Percentiles rank a stretch among this genome's conserved stretches.
phyloP scores from a whole-genome alignment of 2,329 filamentous ascomycete species.

The Juglanconis oblonga region DNA sequence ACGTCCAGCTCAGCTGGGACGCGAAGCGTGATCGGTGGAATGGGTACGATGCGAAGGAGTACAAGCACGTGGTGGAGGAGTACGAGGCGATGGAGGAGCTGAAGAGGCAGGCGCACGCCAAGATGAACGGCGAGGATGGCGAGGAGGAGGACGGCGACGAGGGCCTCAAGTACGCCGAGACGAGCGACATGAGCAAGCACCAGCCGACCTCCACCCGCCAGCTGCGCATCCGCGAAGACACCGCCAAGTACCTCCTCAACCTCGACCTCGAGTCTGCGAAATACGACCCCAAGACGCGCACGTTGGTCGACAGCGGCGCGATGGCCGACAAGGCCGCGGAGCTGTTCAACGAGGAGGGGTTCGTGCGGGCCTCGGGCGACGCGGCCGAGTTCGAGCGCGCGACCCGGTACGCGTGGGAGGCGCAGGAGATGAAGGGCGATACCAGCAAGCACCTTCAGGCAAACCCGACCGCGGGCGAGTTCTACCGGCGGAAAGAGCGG shows the following conservation, averaged over 20 bases:
- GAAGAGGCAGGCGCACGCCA: slow-evolving; percentile 47
- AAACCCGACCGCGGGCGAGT: slow-evolving; percentile 90
- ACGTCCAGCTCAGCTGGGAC: slow-evolving; percentile 89
- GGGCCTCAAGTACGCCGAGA: slow-evolving; percentile 81
- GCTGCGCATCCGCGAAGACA: slow-evolving; percentile 89
- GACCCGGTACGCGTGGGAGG: slow-evolving; percentile 91
- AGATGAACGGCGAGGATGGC: slow-evolving; percentile 47
- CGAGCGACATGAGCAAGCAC: slow-evolving; percentile 93
- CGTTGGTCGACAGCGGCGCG: slow-evolving; percentile 82
- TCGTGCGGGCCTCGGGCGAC: slow-evolving; percentile 83
- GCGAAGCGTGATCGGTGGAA: slow-evolving; percentile 98
- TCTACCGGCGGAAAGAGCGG: slow-evolving; percentile 74
- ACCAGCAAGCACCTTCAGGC: slow-evolving; percentile 88
- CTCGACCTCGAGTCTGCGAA: slow-evolving; percentile 94
- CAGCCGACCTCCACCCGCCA: slow-evolving; percentile 90
- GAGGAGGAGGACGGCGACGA: slow-evolving; percentile 58
- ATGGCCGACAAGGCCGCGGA: slow-evolving; percentile 76
- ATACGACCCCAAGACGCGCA: slow-evolving; percentile 94
- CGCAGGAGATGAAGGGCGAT: slow-evolving; percentile 76
- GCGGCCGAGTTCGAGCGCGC: slow-evolving; percentile 89
- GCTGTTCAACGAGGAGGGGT: slow-evolving; percentile 89
- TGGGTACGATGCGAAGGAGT: slow-evolving; percentile 89
- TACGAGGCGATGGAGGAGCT: slow-evolving; percentile 83
- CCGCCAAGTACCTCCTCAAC: slow-evolving; percentile 93
- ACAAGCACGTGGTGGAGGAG: slow-evolving; percentile 81